Base-by-base conservation (phyloP, 805 yeast genomes). In the Clavispora vitiphila region DNA sequence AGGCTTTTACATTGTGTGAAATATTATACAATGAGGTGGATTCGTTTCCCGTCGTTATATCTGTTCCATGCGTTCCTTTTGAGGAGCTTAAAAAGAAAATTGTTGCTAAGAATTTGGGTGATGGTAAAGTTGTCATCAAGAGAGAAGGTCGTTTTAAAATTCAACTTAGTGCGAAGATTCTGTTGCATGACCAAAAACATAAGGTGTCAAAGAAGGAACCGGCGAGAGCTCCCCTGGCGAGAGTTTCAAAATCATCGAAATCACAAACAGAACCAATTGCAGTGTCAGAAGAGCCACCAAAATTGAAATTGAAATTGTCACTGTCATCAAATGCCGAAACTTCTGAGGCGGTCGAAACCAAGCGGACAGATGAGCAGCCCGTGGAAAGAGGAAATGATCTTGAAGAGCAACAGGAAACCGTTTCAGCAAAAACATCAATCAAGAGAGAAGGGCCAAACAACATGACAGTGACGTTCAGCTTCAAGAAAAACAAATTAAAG, bases 21-120 rank as follows among this genome's bases (percentile, higher is more conserved):
- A 74, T 91, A 8, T 61, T 91, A 21, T 86, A 78, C 52, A 74
- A 74, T 30, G 77, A 89, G 6, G 62, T 66, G 23, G 81, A 84
- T 47, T 69, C 78, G 2, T 72, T 81, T 35, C 55, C 75, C n/a
- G 88, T 88, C 2, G 73, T 65, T 3, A 63, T 89, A 18, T 74
- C 79, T 5, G 63, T 80, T 11, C 96, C 96, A 3, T 73, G 80
- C 49, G 80, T 79, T 39, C 65, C 69, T 22, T 46, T 63, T 20
- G 58, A 55, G 24, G 74, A 70, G 40, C 51, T 70, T 37, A 64
- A 60, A 43, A 81, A 78, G 56, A 78, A 77, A 49, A 66, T 93
- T 19, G 78, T 76, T 7, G 86, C 88, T 0, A 74, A 72, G 48
- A 52, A 76, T 39, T 48, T 71, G 5, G 83, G 78, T 0, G 65